Evolutionary conservation across 176 grass and related monocot species (phyloP), one percentile per base, ranked within the genome.

Genomic region (Lolium rigidum): DNA sequence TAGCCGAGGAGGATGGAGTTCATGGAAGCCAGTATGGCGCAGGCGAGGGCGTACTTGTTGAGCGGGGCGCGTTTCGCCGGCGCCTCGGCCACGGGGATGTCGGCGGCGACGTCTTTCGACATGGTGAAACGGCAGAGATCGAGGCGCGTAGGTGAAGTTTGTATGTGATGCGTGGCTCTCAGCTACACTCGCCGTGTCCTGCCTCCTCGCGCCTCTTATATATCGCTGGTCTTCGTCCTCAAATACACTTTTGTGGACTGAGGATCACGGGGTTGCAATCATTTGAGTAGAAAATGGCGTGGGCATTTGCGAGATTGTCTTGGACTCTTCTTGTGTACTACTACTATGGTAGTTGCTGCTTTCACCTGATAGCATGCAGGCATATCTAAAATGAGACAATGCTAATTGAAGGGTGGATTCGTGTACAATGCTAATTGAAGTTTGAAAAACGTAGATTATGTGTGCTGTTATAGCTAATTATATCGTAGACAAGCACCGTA

Each of bases 1-100:
- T 97, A 97, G 78, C 94, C 92, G 85, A 97, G 90, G 68, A 97
- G 83, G 85, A 97, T 89, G 85, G 94, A 97, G 76, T 92, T 94
- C 81, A 87, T 92, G 71, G 94, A 94, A 39, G 92, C 92, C 41
- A 97, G 86, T 13, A 97, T 66, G 51, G 94, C 87, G 79, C 92
- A 97, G 22, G 74, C 91, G 25, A 87, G 70, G 49, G 94, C 94
- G 72, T 92, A 97, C 63, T 90, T 94, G 80, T 94, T 97, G 47
- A 82, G 79, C 0, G 79, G 88, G 7, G 88, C 41, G 5, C 84
- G 84, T 57, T 90, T 90, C 16, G 84, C 79, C 84, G 84, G 84
- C 73, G 84, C 79, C 84, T 78, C 84, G 63, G 73, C 79, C 28
- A 62, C 79, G 1, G 88, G 83, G 72, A 86, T 70, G 51, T 74